Evolutionary conservation across 202 grass and related monocot species (phyloP).

Genomic region (Alloteropsis angusta): DNA sequence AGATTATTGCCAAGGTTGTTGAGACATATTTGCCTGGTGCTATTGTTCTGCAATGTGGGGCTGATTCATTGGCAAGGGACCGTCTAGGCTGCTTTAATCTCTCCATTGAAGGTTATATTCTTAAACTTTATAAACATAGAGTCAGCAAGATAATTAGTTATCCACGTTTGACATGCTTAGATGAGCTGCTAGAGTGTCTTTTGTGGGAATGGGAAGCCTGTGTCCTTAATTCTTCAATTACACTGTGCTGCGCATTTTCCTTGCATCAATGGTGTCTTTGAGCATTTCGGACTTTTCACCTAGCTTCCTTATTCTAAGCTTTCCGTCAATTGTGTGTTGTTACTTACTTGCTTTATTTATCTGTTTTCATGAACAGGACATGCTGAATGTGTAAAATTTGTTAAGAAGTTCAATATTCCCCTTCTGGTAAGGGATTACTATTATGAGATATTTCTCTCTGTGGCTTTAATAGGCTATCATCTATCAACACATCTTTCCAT

Average conservation of each 20-base stretch:
- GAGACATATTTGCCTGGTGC: constrained; percentile 88
- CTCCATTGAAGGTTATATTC: constrained; percentile 81
- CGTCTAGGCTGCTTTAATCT: constrained; percentile 97
- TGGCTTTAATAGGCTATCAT: not conserved
- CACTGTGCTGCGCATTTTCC: not conserved
- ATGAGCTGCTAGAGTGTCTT: not conserved
- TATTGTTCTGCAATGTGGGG: constrained; percentile 97
- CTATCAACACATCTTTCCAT: constrained; percentile 5
- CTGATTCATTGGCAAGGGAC: constrained; percentile 93
- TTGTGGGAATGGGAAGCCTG: not conserved
- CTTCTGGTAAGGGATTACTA: constrained; percentile 64
- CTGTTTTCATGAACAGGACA: constrained; percentile 56
- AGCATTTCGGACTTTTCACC: not conserved
- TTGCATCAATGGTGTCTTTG: not conserved
- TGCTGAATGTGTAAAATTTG: constrained; percentile 94
- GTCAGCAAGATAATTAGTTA: not conserved
- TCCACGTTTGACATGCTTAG: not conserved
- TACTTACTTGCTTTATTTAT: constrained; percentile 6
- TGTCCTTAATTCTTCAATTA: not conserved
- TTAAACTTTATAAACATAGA: not conserved
- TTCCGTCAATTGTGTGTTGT: not conserved
- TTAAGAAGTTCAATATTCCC: constrained; percentile 96
- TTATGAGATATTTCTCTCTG: not conserved
- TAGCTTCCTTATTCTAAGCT: constrained; percentile 4
- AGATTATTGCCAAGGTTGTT: constrained; percentile 96